Evolutionary conservation across 2,329 filamentous ascomycete species (phyloP).

Genomic region (Aspergillus tanneri): DNA sequence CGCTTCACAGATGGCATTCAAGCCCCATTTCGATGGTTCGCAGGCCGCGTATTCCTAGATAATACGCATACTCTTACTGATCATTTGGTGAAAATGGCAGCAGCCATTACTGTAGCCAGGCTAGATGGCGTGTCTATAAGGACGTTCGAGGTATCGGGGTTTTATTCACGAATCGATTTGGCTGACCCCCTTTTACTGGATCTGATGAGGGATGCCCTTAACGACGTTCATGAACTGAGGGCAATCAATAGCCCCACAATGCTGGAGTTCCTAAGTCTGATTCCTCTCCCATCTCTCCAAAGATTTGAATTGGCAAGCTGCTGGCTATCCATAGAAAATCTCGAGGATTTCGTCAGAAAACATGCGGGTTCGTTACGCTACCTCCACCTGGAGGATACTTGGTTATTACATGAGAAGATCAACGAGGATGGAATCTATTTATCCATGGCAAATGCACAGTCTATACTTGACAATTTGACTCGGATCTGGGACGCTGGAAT

Average conservation of each 20-base stretch:
- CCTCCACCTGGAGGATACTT: slow-evolving; percentile 10
- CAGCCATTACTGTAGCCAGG: slow-evolving; percentile 2
- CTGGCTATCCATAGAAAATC: slow-evolving; percentile 11
- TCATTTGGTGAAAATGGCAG: not conserved
- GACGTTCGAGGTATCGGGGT: slow-evolving; percentile 6
- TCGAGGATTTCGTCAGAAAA: slow-evolving; percentile 5
- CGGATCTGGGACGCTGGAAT: not conserved
- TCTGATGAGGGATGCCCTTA: not conserved
- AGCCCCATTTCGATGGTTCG: slow-evolving; percentile 9
- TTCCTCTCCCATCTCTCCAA: slow-evolving; percentile 8
- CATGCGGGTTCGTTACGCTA: slow-evolving; percentile 1
- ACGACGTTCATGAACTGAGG: slow-evolving; percentile 4
- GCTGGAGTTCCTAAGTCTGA: slow-evolving; percentile 7
- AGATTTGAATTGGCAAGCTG: slow-evolving; percentile 9
- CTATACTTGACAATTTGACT: not conserved
- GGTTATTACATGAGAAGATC: slow-evolving; percentile 6
- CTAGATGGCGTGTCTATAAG: not conserved
- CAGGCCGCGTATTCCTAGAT: slow-evolving; percentile 6
- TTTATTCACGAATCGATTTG: slow-evolving; percentile 4
- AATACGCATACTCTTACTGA: slow-evolving; percentile 1
- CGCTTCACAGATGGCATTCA: slow-evolving; percentile 2
- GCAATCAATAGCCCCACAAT: slow-evolving; percentile 9
- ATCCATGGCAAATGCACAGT: slow-evolving; percentile 1
- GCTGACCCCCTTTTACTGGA: not conserved
- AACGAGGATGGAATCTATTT: slow-evolving; percentile 1